These are phyloP conservation scores for Tricholoma terreum DNA, from an alignment of 768 basidiomycete species.

Conservation along the genomic window DNA sequence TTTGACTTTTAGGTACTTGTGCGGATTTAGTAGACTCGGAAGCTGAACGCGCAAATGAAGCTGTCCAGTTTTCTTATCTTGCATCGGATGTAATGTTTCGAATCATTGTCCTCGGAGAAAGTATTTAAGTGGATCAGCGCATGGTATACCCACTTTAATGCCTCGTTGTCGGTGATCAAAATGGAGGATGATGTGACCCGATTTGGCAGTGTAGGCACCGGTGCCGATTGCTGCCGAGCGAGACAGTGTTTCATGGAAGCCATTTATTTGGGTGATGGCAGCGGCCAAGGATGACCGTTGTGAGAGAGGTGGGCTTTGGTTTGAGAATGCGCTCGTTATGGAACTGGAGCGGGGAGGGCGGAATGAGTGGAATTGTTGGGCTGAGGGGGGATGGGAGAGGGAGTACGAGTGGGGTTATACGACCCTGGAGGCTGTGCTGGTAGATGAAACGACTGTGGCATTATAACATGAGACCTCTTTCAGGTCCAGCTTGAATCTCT, in stretches of 20 bases:
- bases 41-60: background rate
- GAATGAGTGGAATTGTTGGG: background rate
- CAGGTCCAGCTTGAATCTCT: slow-evolving; percentile 16
- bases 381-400: background rate
- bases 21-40: background rate
- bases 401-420: background rate
- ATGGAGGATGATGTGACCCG: no score
- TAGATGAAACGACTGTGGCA: slow-evolving; percentile 1
- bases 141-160: no score
- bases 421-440: background rate
- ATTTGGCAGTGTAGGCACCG: no score
- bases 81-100: background rate
- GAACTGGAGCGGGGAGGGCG: background rate
- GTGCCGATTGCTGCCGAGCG: no score
- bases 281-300: slow-evolving; percentile 24
- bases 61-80: no score
- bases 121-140: background rate
- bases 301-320: slow-evolving; percentile 6
- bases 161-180: no score
- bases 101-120: background rate
- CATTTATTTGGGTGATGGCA: slow-evolving; percentile 1
- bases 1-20: slow-evolving; percentile 7
- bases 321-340: background rate
- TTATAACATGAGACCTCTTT: slow-evolving; percentile 17
- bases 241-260: background rate